phyloP scores from a whole-genome alignment of 495 filamentous ascomycete genomes.

The Podospora didyma region DNA sequence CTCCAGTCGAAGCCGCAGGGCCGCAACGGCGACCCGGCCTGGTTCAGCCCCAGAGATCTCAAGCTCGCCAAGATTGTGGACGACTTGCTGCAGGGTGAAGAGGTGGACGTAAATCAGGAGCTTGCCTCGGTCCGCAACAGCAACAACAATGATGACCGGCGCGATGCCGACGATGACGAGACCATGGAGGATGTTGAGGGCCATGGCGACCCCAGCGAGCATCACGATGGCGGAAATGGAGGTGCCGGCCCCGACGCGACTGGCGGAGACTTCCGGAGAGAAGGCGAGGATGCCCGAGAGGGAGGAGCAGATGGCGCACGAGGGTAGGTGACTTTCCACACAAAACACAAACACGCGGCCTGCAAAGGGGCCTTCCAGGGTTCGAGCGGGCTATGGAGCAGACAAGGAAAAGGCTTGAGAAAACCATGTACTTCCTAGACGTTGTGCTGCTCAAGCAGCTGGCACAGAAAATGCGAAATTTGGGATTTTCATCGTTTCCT shows the following conservation, averaged over 20 bases:
- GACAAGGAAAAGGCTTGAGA: conserved; percentile 8
- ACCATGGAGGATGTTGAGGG: conserved; percentile 82
- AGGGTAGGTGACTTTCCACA: conserved; percentile 85
- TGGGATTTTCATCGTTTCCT: conserved; percentile 7
- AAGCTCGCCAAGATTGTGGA: conserved; percentile 85
- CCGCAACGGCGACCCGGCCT: conserved; percentile 63
- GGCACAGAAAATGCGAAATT: conserved; percentile 19
- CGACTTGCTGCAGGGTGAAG: conserved; percentile 76
- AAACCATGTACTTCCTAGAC: conserved; percentile 30
- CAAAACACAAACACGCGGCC: conserved; percentile 5
- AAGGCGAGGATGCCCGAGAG: conserved; percentile 81
- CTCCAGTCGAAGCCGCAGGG: conserved; percentile 85
- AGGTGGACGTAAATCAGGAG: conserved; percentile 79
- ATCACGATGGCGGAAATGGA: conserved; percentile 60
- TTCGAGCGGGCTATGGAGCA: conserved; percentile 13
- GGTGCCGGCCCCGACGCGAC: conserved; percentile 83
- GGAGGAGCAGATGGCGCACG: conserved; percentile 93
- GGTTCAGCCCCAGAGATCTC: conserved; percentile 75
- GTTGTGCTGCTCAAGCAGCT: conserved; percentile 9
- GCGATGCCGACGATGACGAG: conserved; percentile 65
- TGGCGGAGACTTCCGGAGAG: conserved; percentile 83
- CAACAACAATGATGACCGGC: conserved; percentile 52
- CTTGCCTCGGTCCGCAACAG: conserved; percentile 58
- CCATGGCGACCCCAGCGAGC: conserved; percentile 52
- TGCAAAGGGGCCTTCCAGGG: neutral